Base-by-base conservation (phyloP, 108 stramenopile species). In the Phaeodactylum tricornutum region DNA sequence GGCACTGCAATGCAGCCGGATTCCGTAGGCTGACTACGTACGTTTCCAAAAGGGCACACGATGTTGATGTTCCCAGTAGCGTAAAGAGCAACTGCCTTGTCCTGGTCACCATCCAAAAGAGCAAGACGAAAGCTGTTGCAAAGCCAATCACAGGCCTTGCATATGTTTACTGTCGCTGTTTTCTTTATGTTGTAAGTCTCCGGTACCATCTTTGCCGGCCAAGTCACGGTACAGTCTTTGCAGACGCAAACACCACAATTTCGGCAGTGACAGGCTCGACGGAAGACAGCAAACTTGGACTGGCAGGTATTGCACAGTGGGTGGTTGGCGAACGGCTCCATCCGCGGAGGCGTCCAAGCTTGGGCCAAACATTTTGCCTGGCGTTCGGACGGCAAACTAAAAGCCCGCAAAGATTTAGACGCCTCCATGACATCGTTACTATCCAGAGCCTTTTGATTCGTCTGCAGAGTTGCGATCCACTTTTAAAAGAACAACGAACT, bases 171-270 rank as follows among this genome's bases (percentile, higher is more conserved):
- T 24, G 23, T 20, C n/a, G 23, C 17, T 53, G 64, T 63, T 14
- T 63, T 46, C 50, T 75, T 75, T 22, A 61, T 66, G 53, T 75
- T 75, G 65, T 75, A 80, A 0, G 79, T 80, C 11, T 52, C 57
- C n/a, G 74, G 79, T 2, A 75, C 16, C 74, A 70, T 70, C 27
- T 75, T 74, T 17, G 55, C 34, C 8, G 71, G 74, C 79, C 79
- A 80, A 17, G 50, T 57, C 3, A 53, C 47, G 15, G 55, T 24
- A 39, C 79, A 80, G 21, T 39, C 30, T 5, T 33, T 37, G 52
- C 79, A 80, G 3, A 80, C 40, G 37, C 66, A 67, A 1, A 80
- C 67, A 3, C 79, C 79, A 43, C 79, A 80, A 33, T 75, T 80
- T 47, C 71, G 47, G 39, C 79, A 80, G 45, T 80, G 79, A 44